Evolutionary conservation across 805 yeast species (phyloP), one percentile per base, ranked within the genome.

Genomic region (Komagataella populi): DNA sequence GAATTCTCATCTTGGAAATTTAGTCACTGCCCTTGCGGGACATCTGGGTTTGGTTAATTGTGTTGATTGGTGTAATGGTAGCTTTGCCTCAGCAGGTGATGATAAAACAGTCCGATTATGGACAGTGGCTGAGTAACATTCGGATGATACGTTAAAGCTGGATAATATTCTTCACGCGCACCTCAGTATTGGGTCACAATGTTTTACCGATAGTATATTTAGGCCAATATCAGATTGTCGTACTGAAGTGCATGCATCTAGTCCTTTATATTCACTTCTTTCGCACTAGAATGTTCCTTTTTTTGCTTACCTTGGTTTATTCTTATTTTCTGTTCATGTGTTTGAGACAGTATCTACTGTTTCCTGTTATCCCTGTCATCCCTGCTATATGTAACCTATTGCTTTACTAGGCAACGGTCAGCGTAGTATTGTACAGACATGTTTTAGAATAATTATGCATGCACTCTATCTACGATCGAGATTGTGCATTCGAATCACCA

Each of bases 31-130:
- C 12, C 66, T 85, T 18, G 71, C 76, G 46, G 91, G 82, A 1
- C 95, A 87, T 62, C 63, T 64, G 8, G 79, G 79, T 0, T 68
- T 80, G 53, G 85, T 91, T 56, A 89, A 87, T 61, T 79, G 86
- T 48, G 93, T 88, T 2, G 81, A 83, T 53, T 88, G 93, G 90
- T n/a, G 22, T 16, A 20, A 30, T 30, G 49, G 47, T 12, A 46
- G 36, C 16, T 51, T 49, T 46, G 53, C 53, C 6, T 30, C 51
- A 18, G 53, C 51, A 7, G 51, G 51, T 16, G 53, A 49, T 23
- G 53, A 49, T 46, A 48, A 48, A 14, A 51, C 53, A 14, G 53
- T 51, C 44, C 49, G 49, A 44, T 49, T 51, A 18, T 49, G 51
- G 51, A 49, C 49, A 3, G 50, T 45, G 7, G 22, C 46, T 10